Conservation (phyloP, 2,329 filamentous ascomycete species). For the Claviceps sorghi region DNA sequence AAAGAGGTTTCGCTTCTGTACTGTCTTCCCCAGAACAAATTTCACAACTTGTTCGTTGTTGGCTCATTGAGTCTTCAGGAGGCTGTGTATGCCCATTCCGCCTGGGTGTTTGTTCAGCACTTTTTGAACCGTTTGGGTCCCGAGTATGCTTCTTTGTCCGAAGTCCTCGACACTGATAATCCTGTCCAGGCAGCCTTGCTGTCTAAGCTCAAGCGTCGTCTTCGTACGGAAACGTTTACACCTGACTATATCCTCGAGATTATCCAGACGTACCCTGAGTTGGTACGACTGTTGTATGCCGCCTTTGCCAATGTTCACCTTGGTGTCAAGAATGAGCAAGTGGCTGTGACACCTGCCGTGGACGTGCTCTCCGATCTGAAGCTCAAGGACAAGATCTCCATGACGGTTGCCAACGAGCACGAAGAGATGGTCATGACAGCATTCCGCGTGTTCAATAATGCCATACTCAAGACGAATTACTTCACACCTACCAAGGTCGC, state of each 20-base stretch:
- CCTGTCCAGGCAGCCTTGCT: constrained; percentile 75
- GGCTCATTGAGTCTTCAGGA: constrained; percentile 86
- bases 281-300: constrained; percentile 79
- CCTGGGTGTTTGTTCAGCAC: constrained; percentile 95
- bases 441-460: constrained; percentile 89
- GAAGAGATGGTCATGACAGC: constrained; percentile 96
- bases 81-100: constrained; percentile 91
- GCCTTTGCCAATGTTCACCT: constrained; percentile 83
- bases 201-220: constrained; percentile 85
- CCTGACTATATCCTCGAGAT: constrained; percentile 97
- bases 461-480: constrained; percentile 95
- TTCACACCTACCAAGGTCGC: constrained; percentile 95
- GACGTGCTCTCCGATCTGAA: constrained; percentile 62
- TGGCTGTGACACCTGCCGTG: constrained; percentile 40
- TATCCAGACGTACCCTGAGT: constrained; percentile 74
- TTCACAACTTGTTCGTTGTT: constrained; percentile 75
- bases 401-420: constrained; percentile 79
- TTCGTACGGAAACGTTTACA: constrained; percentile 94
- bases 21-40: constrained; percentile 94
- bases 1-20: constrained; percentile 96
- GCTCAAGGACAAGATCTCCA: constrained; percentile 63
- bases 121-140: constrained; percentile 90
- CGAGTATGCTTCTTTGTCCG: constrained; percentile 77
- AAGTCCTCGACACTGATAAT: constrained; percentile 67
- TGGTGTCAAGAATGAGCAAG: constrained; percentile 34